Conservation (phyloP, 179 eudicot species). For the Beta lomatogona region DNA sequence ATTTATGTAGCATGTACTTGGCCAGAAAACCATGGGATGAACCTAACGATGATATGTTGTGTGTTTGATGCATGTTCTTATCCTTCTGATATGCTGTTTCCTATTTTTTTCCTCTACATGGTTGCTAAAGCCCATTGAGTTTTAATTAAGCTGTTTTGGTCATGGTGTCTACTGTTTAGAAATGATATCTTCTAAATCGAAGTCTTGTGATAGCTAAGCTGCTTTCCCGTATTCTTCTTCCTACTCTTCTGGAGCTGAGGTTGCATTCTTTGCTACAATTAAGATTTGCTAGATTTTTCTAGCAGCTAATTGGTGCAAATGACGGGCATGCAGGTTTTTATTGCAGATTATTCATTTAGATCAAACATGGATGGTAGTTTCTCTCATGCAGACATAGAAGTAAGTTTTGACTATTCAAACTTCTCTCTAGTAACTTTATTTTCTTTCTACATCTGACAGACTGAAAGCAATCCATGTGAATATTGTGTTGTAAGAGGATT, state of each 20-base stretch:
- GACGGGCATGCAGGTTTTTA: constrained; percentile 64
- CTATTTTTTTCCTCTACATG: not conserved
- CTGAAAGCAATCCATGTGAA: constrained; percentile 2
- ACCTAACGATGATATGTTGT: not conserved
- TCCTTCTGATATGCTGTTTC: not conserved
- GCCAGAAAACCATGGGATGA: no score
- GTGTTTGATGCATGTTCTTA: not conserved
- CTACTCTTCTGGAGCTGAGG: not conserved
- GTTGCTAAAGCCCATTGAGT: not conserved
- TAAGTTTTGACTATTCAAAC: constrained; percentile 25
- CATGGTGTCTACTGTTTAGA: not conserved
- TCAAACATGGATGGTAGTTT: constrained; percentile 58
- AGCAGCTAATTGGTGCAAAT: constrained; percentile 13
- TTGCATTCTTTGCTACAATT: not conserved
- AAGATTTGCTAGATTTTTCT: not conserved
- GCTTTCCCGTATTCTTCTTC: not conserved
- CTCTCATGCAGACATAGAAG: constrained; percentile 74
- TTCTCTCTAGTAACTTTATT: constrained; percentile 7
- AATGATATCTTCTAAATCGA: not conserved
- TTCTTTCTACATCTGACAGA: not conserved
- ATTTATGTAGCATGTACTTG: not conserved
- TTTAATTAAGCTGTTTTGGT: not conserved
- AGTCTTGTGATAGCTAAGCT: not conserved
- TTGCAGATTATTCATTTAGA: constrained; percentile 80
- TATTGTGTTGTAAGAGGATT: not conserved